Percentiles rank a stretch among this genome's conserved stretches.
Evolutionary conservation across 257 asterid species (phyloP).

Genomic region (Penstemon eatonii): DNA sequence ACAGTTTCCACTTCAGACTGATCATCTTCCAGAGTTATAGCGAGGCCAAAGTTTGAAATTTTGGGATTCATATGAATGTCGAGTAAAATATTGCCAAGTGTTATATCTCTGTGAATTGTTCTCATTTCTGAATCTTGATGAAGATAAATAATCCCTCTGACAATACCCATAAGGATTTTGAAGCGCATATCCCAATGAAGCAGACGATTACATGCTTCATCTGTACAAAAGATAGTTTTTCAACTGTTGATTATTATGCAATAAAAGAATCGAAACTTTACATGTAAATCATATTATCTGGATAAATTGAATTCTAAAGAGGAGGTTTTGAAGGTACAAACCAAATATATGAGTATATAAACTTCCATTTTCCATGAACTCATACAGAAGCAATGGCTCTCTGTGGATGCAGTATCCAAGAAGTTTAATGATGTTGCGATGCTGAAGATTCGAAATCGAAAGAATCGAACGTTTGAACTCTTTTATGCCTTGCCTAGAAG

Average conservation of each 20-base stretch:
- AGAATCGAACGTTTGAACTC: slow-evolving; percentile 21
- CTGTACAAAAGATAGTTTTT: neutral
- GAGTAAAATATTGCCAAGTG: slow-evolving; percentile 30
- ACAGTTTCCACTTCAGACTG: slow-evolving; percentile 8
- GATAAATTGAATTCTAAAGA: no score
- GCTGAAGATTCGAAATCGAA: slow-evolving; percentile 20
- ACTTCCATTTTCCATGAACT: no score
- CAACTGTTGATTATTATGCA: neutral
- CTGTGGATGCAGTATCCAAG: no score
- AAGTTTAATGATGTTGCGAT: neutral
- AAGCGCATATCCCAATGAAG: slow-evolving; percentile 29
- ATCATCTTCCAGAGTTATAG: slow-evolving; percentile 13
- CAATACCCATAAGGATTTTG: slow-evolving; percentile 31
- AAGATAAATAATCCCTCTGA: slow-evolving; percentile 31
- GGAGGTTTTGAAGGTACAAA: no score
- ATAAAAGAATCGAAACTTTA: no score
- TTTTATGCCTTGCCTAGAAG: neutral
- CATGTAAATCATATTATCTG: no score
- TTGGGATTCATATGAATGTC: slow-evolving; percentile 33
- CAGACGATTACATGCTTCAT: neutral
- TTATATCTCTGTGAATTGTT: slow-evolving; percentile 24
- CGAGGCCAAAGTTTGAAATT: slow-evolving; percentile 25
- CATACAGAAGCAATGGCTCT: no score
- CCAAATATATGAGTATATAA: no score
- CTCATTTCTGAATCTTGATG: slow-evolving; percentile 26